A percentile compares a stretch with the other conserved stretches of the same genome.
Evolutionary conservation across 805 yeast genomes (phyloP).

Genomic region (Cyberlindnera sargentensis): DNA sequence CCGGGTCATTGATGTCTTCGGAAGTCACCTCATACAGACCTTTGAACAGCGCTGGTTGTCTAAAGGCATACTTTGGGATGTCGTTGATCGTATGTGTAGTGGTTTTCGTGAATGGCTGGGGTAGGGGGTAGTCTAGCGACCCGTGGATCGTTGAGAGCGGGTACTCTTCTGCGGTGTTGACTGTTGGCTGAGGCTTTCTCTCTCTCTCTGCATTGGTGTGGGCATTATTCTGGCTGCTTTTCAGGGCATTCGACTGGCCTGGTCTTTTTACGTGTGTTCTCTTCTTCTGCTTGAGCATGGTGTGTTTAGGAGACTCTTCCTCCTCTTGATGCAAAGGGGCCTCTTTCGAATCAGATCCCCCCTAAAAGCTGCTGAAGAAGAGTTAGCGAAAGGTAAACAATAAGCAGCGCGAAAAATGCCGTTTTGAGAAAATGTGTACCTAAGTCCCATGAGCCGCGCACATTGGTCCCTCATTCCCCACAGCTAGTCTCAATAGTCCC

Average conservation of each 20-base stretch:
- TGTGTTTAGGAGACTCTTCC: too few relatives aligned
- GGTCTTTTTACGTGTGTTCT: too few relatives aligned
- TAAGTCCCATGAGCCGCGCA: neutral
- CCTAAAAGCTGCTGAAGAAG: neutral
- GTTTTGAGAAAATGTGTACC: neutral
- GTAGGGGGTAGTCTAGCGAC: constrained; percentile 13
- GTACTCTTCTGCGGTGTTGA: constrained; percentile 8
- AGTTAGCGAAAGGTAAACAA: constrained; percentile 2
- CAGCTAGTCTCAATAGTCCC: too few relatives aligned
- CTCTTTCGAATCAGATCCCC: too few relatives aligned
- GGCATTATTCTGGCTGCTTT: neutral
- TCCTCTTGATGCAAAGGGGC: too few relatives aligned
- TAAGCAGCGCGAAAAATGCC: neutral
- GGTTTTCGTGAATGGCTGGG: constrained; percentile 1
- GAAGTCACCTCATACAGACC: neutral
- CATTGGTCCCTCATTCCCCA: too few relatives aligned
- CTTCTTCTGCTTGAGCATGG: too few relatives aligned
- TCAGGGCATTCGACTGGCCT: too few relatives aligned
- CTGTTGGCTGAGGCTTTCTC: neutral
- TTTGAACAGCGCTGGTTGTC: constrained; percentile 11
- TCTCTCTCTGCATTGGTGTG: neutral
- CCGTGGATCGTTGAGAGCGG: constrained; percentile 11
- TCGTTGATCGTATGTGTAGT: constrained; percentile 7
- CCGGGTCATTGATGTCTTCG: constrained; percentile 9
- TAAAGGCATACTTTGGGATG: constrained; percentile 10